Conservation (phyloP, 305 asterid species). For the Rubia balearica region DNA sequence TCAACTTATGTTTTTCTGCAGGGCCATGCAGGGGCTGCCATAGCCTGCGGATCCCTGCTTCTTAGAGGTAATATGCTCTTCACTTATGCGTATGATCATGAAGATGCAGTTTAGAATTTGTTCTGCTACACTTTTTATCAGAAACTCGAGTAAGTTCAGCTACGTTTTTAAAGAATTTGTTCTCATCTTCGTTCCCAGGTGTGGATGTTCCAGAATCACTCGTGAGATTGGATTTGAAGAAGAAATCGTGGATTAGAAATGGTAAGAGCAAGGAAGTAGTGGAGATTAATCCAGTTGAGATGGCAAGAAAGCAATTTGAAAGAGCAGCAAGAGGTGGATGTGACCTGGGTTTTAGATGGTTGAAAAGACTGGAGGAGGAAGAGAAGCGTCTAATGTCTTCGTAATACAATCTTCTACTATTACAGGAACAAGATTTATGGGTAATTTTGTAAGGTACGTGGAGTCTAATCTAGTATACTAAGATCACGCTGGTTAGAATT, state of each 20-base stretch:
- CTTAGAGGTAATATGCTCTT: conserved; percentile 25
- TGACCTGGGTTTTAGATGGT: conserved; percentile 88
- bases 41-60: conserved; percentile 86
- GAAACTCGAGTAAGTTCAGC: neutral
- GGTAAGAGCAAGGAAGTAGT: conserved; percentile 20
- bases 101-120: neutral
- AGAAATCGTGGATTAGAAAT: conserved; percentile 31
- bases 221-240: conserved; percentile 42
- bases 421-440: neutral
- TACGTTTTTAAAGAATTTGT: neutral
- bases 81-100: neutral
- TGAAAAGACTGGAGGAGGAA: conserved; percentile 61
- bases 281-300: conserved; percentile 44
- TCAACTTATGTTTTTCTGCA: conserved; percentile 26
- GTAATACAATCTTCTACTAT: neutral
- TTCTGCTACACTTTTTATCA: neutral
- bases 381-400: conserved; percentile 32
- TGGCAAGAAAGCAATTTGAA: conserved; percentile 72
- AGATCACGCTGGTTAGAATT: too few species aligned
- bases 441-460: conserved; percentile 34
- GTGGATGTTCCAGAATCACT: conserved; percentile 62
- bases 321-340: conserved; percentile 73
- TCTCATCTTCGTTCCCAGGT: conserved; percentile 29
- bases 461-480: conserved; percentile 46
- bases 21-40: conserved; percentile 91